Conservation (phyloP, 768 basidiomycete genomes). For the Sporobolomyces pararoseus region DNA sequence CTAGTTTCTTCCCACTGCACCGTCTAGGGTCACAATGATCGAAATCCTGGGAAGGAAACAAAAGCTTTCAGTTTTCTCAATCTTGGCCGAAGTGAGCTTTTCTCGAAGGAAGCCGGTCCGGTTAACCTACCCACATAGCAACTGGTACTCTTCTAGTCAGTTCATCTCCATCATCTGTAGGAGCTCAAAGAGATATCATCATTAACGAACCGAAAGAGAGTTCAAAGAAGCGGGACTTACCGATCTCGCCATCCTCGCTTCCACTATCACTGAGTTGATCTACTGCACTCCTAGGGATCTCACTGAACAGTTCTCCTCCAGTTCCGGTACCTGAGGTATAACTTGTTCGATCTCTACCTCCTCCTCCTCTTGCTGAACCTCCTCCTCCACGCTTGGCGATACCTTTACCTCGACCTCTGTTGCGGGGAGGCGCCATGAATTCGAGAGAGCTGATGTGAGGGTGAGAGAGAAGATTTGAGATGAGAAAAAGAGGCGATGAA, state of each 20-base stretch:
- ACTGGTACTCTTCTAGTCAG: conserved; percentile 23
- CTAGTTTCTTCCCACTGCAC: conserved; percentile 84
- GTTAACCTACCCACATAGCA: conserved; percentile 34
- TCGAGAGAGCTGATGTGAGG: too few species aligned
- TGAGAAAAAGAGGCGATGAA: too few species aligned
- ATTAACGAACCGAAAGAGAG: too few species aligned
- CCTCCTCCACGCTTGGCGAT: conserved; percentile 6
- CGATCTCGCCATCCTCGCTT: neutral
- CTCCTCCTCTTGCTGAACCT: conserved; percentile 12
- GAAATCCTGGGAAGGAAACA: conserved; percentile 66
- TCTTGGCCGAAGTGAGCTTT: too few species aligned
- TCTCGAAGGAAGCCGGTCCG: too few species aligned
- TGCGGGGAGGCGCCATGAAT: conserved; percentile 3
- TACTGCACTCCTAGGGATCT: conserved; percentile 29
- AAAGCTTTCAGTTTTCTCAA: neutral
- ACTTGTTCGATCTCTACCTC: conserved; percentile 21
- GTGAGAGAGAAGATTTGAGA: too few species aligned
- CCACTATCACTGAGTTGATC: conserved; percentile 13
- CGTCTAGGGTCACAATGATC: conserved; percentile 91
- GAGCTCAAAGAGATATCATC: too few species aligned
- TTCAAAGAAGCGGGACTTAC: too few species aligned
- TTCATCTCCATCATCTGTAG: neutral
- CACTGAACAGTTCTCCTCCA: conserved; percentile 18
- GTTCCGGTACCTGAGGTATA: neutral
- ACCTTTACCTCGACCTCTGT: conserved; percentile 2